Percentiles rank a stretch among this genome's conserved stretches.
phyloP scores from a whole-genome alignment of 768 basidiomycete genomes.

The Rhizopogon sp. region DNA sequence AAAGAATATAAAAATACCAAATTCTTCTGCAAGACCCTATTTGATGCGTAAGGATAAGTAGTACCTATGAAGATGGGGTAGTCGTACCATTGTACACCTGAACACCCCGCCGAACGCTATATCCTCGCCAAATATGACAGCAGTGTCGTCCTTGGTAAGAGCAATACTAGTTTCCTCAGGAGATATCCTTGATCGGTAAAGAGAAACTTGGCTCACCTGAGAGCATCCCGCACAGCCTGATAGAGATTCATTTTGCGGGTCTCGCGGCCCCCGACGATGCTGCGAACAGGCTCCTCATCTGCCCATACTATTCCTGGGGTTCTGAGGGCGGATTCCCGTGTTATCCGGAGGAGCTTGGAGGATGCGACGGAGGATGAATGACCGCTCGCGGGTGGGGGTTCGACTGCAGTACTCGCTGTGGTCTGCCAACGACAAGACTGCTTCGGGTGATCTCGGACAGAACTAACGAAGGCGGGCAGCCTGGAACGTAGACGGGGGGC shows the following conservation, averaged over 20 bases:
- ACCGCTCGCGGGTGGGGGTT: slow-evolving; percentile 76
- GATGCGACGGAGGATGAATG: slow-evolving; percentile 69
- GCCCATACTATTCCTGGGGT: slow-evolving; percentile 71
- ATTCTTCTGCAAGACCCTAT: slow-evolving; percentile 88
- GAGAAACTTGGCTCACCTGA: slow-evolving; percentile 48
- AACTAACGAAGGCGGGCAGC: slow-evolving; percentile 13
- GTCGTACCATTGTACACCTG: slow-evolving; percentile 77
- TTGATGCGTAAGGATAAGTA: slow-evolving; percentile 4
- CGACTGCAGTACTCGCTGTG: slow-evolving; percentile 31
- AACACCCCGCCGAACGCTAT: slow-evolving; percentile 96
- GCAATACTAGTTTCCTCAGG: slow-evolving; percentile 55
- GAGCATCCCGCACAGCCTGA: slow-evolving; percentile 87
- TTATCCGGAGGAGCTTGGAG: slow-evolving; percentile 57
- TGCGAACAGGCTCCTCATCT: slow-evolving; percentile 50
- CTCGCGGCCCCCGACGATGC: slow-evolving; percentile 68
- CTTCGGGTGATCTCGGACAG: background rate
- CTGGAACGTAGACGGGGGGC: slow-evolving; percentile 15
- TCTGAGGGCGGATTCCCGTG: slow-evolving; percentile 65
- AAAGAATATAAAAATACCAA: slow-evolving; percentile 46
- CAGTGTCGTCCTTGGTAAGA: slow-evolving; percentile 76
- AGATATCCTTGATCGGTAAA: background rate
- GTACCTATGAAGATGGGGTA: background rate
- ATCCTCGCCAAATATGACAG: slow-evolving; percentile 88
- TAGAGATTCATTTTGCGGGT: slow-evolving; percentile 96
- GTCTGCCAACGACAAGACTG: slow-evolving; percentile 45